Evolutionary conservation across 2,329 filamentous ascomycete species (phyloP), one percentile per base, ranked within the genome.

Genomic region (Fusarium pseudoanthophilum): DNA sequence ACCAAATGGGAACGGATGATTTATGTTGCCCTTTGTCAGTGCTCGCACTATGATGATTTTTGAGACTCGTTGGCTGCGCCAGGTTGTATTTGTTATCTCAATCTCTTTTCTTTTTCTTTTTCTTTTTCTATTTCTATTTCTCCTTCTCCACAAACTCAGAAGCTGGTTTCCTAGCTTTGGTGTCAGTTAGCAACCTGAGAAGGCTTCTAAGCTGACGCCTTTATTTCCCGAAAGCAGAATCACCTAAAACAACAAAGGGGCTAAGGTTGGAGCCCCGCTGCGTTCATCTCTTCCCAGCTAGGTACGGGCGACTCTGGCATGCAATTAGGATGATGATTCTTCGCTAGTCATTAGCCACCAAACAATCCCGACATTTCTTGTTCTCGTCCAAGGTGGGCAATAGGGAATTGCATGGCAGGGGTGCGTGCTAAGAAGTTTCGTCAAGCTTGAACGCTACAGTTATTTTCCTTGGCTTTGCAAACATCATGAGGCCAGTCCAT

Each of bases 141-240:
- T 52, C 16, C 36, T 65, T 37, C 56, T 45, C 34, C 26, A 42
- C 21, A 39, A 46, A 34, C 39, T 55, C 39, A 32, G 28, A 53
- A 58, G n/a, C 34, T 68, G 28, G 45, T 71, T 65, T 39, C 55
- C 63, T 55, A 49, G 48, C 63, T 55, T 66, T 66, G 28, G 28
- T 34, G 37, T 40, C 46, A 64, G 65, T 58, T 42, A 65, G 43
- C 30, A 36, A 21, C 11, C 20, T 40, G 21, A 11, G 39, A 21
- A 26, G 67, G 52, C 59, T 65, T 37, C 45, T 34, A 24, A 53
- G 60, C 53, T 45, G 40, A 60, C 58, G 59, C 69, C 49, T 45
- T 49, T 64, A 48, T 57, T 72, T 60, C 68, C 71, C 71, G 67
- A 57, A 73, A 74, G 63, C 71, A 73, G 67, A 64, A 74, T 71